Conservation (phyloP, 78 protist species). For the Polysphondylium violaceum region DNA sequence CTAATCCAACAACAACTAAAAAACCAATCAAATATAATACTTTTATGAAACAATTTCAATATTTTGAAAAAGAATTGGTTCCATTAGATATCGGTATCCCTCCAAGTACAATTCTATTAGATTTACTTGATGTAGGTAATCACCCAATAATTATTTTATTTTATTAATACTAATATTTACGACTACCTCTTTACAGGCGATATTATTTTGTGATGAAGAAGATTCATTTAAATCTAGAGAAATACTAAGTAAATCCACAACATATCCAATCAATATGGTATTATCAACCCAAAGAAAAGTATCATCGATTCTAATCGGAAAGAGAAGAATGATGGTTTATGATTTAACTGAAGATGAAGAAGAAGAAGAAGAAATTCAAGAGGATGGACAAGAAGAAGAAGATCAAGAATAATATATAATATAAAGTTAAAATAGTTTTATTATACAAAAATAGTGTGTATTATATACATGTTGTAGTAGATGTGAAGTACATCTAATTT, state of each 20-base stretch:
- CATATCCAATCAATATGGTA: neutral
- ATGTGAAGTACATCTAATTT: too few species aligned
- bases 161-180: neutral
- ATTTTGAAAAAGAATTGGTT: neutral
- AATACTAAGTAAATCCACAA: neutral
- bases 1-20: neutral
- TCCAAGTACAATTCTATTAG: conserved; percentile 23
- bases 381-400: neutral
- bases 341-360: conserved; percentile 67
- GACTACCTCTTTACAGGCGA: neutral
- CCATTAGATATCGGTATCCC: conserved; percentile 34
- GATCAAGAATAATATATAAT: neutral
- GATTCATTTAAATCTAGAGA: conserved; percentile 31
- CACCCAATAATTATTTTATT: neutral
- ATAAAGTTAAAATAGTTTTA: neutral
- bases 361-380: conserved; percentile 12
- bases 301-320: neutral
- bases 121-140: conserved; percentile 41
- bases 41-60: conserved; percentile 21
- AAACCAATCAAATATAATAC: conserved; percentile 20
- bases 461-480: too few species aligned
- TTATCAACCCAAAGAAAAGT: conserved; percentile 34
- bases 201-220: neutral
- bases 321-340: conserved; percentile 17
- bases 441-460: too few species aligned